Evolutionary conservation across 805 yeast species (phyloP).

Genomic region (Candida suzukii): DNA sequence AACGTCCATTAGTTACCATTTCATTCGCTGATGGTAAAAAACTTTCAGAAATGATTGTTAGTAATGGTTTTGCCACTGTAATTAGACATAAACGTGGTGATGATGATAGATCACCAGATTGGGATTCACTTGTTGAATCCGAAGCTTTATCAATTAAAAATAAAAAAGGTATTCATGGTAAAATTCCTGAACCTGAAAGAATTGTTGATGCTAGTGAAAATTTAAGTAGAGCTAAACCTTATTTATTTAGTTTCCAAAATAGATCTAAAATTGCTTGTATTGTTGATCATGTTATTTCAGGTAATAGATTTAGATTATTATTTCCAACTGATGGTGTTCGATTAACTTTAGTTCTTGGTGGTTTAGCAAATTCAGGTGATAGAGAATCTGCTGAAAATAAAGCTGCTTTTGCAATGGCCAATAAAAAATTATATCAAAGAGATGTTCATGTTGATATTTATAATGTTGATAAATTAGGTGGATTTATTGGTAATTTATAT

Average conservation of each 20-base stretch:
- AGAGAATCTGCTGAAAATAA: constrained; percentile 33
- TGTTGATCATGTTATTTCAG: constrained; percentile 67
- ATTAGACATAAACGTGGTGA: constrained; percentile 72
- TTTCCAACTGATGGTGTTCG: constrained; percentile 68
- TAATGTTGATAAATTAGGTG: constrained; percentile 71
- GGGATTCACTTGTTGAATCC: constrained; percentile 71
- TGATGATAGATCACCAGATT: constrained; percentile 59
- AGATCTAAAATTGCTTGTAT: constrained; percentile 58
- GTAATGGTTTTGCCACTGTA: constrained; percentile 70
- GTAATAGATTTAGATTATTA: constrained; percentile 56
- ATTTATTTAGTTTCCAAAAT: constrained; percentile 60
- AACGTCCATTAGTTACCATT: constrained; percentile 59
- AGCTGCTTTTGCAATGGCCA: constrained; percentile 47
- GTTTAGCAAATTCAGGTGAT: constrained; percentile 40
- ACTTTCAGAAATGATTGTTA: constrained; percentile 53
- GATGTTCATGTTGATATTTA: constrained; percentile 65
- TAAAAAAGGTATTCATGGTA: constrained; percentile 58
- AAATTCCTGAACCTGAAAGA: constrained; percentile 52
- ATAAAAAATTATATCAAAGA: constrained; percentile 56
- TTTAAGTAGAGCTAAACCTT: constrained; percentile 64
- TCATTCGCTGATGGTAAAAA: constrained; percentile 46
- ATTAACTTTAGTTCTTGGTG: constrained; percentile 69
- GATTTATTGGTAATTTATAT: constrained; percentile 68
- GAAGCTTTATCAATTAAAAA: constrained; percentile 52
- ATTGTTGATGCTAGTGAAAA: constrained; percentile 77